Conservation (phyloP, 129 eudicot genomes). For the Gnaphalium uliginosum region DNA sequence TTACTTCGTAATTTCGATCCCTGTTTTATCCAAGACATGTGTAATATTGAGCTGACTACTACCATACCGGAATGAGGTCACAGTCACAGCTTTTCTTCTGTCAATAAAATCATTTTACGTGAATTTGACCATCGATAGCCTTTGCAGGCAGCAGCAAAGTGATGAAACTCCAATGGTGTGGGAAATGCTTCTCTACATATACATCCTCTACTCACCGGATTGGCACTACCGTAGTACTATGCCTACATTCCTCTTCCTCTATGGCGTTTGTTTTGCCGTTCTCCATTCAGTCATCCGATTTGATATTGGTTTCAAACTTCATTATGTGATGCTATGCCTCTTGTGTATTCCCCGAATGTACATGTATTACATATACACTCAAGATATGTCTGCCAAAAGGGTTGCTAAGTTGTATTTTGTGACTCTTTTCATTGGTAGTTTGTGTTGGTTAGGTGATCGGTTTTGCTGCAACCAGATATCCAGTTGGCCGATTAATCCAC, state of each 20-base stretch:
- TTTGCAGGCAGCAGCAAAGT: constrained; percentile 49
- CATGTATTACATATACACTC: constrained; percentile 49
- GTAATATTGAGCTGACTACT: too few relatives aligned
- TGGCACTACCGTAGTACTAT: constrained; percentile 63
- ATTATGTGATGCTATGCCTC: constrained; percentile 43
- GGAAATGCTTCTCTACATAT: constrained; percentile 61
- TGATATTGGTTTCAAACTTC: constrained; percentile 48
- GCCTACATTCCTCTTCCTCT: constrained; percentile 57
- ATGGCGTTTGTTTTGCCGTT: constrained; percentile 47
- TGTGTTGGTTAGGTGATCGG: constrained; percentile 78
- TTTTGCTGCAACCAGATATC: constrained; percentile 56
- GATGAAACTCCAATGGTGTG: constrained; percentile 60
- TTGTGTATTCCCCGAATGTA: constrained; percentile 57
- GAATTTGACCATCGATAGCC: background rate
- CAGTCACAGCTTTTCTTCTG: too few relatives aligned
- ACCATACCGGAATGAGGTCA: too few relatives aligned
- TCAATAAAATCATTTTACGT: background rate
- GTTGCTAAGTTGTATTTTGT: constrained; percentile 62
- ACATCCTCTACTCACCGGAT: constrained; percentile 65
- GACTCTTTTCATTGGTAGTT: constrained; percentile 55
- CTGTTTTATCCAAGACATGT: too few relatives aligned
- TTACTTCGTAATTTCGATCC: too few relatives aligned
- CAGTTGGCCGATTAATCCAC: constrained; percentile 73
- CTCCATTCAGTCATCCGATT: constrained; percentile 44
- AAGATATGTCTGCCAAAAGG: constrained; percentile 60